phyloP scores from a whole-genome alignment of 768 basidiomycete species.

The Kwoniella heveanensis region DNA sequence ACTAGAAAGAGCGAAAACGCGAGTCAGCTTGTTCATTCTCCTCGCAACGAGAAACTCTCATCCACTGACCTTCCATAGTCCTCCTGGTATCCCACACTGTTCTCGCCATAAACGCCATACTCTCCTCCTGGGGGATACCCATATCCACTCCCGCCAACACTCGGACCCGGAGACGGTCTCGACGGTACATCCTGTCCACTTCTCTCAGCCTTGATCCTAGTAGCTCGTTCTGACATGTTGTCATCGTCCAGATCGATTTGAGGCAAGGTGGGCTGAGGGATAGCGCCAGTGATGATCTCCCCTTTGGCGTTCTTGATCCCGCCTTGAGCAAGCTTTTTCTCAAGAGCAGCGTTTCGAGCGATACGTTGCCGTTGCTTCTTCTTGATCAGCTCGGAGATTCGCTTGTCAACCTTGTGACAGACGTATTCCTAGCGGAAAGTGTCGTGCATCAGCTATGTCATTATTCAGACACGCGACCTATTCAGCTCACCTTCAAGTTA shows the following conservation, averaged over 20 bases:
- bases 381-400: slow-evolving; percentile 90
- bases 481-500: slow-evolving; percentile 76
- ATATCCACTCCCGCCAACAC: slow-evolving; percentile 8
- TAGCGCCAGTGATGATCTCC: slow-evolving; percentile 71
- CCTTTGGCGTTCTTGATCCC: slow-evolving; percentile 94
- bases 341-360: slow-evolving; percentile 74
- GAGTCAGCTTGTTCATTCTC: neutral
- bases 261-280: slow-evolving; percentile 93
- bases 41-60: too few relatives aligned
- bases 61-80: slow-evolving; percentile 36
- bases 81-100: slow-evolving; percentile 25
- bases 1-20: slow-evolving; percentile 15
- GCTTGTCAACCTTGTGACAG: slow-evolving; percentile 99
- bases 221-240: slow-evolving; percentile 53
- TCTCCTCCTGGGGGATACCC: slow-evolving; percentile 19
- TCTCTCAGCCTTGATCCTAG: slow-evolving; percentile 8
- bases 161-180: slow-evolving; percentile 5
- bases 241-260: slow-evolving; percentile 81
- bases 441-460: too few relatives aligned
- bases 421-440: slow-evolving; percentile 74
- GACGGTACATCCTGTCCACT: slow-evolving; percentile 5
- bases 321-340: slow-evolving; percentile 86
- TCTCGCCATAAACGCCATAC: slow-evolving; percentile 7
- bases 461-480: too few relatives aligned
- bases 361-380: slow-evolving; percentile 84